Conservation (phyloP, 1,139 yeast genomes). For the Hemisphaericaspora xylofermentans region DNA sequence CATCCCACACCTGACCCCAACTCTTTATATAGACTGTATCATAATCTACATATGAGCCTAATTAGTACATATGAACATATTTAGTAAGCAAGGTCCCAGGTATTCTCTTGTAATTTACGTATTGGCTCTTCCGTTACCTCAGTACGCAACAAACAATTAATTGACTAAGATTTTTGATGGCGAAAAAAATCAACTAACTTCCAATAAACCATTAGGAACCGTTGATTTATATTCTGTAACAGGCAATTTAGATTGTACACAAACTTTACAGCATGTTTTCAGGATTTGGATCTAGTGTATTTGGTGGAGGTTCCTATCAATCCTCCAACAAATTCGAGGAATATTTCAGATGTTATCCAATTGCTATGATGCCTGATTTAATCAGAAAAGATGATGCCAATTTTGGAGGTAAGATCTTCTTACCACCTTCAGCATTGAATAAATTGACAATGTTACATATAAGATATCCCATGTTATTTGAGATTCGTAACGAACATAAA, state of each 20-base stretch:
- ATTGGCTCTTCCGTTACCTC: too few species aligned
- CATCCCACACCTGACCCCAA: background rate
- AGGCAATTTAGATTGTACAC: background rate
- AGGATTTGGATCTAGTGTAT: constrained; percentile 43
- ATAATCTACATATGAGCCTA: background rate
- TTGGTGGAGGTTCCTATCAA: constrained; percentile 23
- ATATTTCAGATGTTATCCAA: constrained; percentile 88
- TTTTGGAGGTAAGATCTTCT: constrained; percentile 93
- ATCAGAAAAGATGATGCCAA: constrained; percentile 79
- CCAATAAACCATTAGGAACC: background rate
- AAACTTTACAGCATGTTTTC: constrained; percentile 37
- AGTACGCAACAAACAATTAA: background rate
- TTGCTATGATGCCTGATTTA: constrained; percentile 85
- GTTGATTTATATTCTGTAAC: background rate
- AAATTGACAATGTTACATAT: constrained; percentile 84
- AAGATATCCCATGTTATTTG: constrained; percentile 94
- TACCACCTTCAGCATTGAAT: constrained; percentile 91
- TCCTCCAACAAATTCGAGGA: constrained; percentile 55
- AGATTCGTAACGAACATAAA: constrained; percentile 66
- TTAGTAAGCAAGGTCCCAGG: too few species aligned
- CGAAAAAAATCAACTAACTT: background rate
- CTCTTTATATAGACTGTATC: constrained; percentile 1
- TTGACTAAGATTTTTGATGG: background rate
- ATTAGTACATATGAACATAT: background rate
- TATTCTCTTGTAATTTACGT: too few species aligned